Evolutionary conservation across 495 filamentous ascomycete species (phyloP), one percentile per base, ranked within the genome.

Genomic region (Podospora fimiseda): DNA sequence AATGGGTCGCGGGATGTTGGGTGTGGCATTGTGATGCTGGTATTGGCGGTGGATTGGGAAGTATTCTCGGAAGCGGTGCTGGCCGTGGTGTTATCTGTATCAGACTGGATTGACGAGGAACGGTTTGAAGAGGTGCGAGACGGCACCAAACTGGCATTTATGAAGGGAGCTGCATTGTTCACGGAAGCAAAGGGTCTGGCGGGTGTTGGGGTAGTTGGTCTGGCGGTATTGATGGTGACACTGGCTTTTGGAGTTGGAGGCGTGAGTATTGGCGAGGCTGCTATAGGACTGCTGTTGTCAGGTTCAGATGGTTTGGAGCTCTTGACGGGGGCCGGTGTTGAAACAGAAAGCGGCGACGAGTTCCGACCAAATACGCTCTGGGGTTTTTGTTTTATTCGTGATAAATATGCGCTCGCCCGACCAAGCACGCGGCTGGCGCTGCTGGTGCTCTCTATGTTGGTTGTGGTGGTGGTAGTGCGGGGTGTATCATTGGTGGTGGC

Each of bases 1-100:
- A 97, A 75, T 52, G 92, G 89, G 66, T 98, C 93, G 60, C 85
- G 85, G 53, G 43, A 77, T 54, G 51, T 74, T 63, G 53, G 76
- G 64, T 53, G 74, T 64, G 53, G 75, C 61, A 54, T 75, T 59
- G 70, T 67, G 33, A 60, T 60, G 51, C 58, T 55, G 18, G 61
- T 55, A 60, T 67, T 48, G 43, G 63, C 27, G 58, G 74, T 57
- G 81, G 74, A 63, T 74, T 81, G 51, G 82, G 86, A 41, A 73
- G 75, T 11, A 82, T 86, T 46, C 76, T 77, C 39, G 71, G 80
- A 59, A 70, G 78, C 19, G 78, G 79, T 20, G 7, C 74, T 69
- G 1, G 79, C 77, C 11, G 80, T 73, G 65, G 75, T 61, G 55
- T 77, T 48, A 71, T 72, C 61, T 22, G 50, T 43, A 14, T 58